These are phyloP conservation scores for Bombardia bombarda DNA, from an alignment of 495 filamentous ascomycete species.

Conservation along the genomic window DNA sequence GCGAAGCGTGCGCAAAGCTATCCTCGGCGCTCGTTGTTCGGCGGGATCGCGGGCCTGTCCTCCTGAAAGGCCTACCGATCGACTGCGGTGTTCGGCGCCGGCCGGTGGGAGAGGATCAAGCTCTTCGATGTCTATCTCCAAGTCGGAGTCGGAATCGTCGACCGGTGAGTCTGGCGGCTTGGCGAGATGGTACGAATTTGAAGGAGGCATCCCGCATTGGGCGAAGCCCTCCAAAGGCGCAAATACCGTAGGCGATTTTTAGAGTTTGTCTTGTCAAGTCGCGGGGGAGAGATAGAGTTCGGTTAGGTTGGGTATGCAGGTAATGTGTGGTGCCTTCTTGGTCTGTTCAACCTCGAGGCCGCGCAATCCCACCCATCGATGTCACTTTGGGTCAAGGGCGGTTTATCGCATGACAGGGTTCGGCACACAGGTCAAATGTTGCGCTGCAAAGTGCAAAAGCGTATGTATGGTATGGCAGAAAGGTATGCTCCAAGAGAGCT, in stretches of 20 bases:
- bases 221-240: conserved; percentile 6
- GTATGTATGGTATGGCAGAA: too few relatives aligned
- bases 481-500: too few relatives aligned
- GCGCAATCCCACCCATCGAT: neutral
- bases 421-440: too few relatives aligned
- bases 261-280: neutral
- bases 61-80: conserved; percentile 29
- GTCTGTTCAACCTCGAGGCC: neutral
- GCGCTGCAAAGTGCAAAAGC: too few relatives aligned
- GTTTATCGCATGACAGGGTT: too few relatives aligned
- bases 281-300: conserved; percentile 3
- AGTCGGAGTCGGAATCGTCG: conserved; percentile 55
- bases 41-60: conserved; percentile 27
- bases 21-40: conserved; percentile 47
- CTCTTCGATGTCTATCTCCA: conserved; percentile 66
- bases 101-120: conserved; percentile 51
- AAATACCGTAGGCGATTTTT: neutral
- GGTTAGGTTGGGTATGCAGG: neutral
- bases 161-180: conserved; percentile 43
- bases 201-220: conserved; percentile 46
- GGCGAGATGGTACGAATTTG: conserved; percentile 39
- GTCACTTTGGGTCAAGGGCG: too few relatives aligned
- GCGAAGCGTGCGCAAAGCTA: conserved; percentile 64
- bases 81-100: conserved; percentile 7
- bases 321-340: neutral